phyloP scores from a whole-genome alignment of 257 asterid genomes.

The Nemophila menziesii region DNA sequence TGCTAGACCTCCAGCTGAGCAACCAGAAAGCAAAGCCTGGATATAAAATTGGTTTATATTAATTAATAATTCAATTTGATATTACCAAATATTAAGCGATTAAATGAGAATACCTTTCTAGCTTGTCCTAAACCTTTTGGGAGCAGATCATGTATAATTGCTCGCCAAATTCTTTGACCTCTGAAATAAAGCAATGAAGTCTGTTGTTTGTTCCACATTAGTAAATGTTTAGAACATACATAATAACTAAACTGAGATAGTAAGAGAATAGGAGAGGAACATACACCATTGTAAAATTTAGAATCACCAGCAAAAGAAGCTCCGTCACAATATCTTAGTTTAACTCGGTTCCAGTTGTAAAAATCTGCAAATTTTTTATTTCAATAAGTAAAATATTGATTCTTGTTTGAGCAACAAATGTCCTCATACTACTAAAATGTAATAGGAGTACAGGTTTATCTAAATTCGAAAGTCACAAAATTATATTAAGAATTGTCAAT shows the following conservation, averaged over 20 bases:
- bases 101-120: constrained; percentile 36
- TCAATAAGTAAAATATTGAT: constrained; percentile 7
- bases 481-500: too few relatives aligned
- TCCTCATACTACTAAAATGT: not conserved
- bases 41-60: constrained; percentile 1
- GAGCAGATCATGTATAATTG: constrained; percentile 70
- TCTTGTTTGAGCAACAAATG: too few relatives aligned
- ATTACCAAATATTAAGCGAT: not conserved
- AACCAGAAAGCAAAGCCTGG: constrained; percentile 91
- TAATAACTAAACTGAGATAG: too few relatives aligned
- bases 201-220: constrained; percentile 43
- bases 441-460: not conserved
- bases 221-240: constrained; percentile 1
- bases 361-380: constrained; percentile 47
- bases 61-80: too few relatives aligned
- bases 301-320: constrained; percentile 92
- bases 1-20: constrained; percentile 98
- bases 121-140: constrained; percentile 73
- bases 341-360: constrained; percentile 93
- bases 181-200: constrained; percentile 75
- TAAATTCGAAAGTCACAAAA: too few relatives aligned
- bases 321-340: constrained; percentile 91
- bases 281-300: constrained; percentile 52
- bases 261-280: constrained; percentile 4
- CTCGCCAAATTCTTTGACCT: constrained; percentile 89